Evolutionary conservation across 2,329 filamentous ascomycete genomes (phyloP).

Genomic region (Diaporthe sp.): DNA sequence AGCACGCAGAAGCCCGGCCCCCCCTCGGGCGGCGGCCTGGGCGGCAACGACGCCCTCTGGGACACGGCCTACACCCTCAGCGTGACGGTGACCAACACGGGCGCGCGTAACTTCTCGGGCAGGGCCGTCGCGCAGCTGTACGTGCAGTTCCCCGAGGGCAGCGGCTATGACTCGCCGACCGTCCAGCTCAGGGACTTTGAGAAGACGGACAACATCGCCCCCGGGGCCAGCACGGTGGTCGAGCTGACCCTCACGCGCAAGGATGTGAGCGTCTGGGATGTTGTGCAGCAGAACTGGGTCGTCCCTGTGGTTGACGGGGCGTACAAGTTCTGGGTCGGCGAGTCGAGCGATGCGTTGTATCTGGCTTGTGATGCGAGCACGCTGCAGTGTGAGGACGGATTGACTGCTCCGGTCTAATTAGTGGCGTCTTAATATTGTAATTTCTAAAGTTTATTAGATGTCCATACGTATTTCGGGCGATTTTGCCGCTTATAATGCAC

Average conservation of each 20-base stretch:
- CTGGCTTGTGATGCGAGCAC: constrained; percentile 56
- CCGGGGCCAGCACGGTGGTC: constrained; percentile 48
- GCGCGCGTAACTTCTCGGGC: constrained; percentile 44
- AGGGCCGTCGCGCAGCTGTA: constrained; percentile 51
- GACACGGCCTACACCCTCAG: constrained; percentile 59
- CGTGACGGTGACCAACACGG: constrained; percentile 63
- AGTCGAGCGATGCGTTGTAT: constrained; percentile 54
- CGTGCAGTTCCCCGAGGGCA: constrained; percentile 48
- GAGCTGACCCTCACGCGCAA: constrained; percentile 53
- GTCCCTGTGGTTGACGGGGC: constrained; percentile 54
- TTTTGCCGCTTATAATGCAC: not conserved
- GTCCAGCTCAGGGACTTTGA: constrained; percentile 53
- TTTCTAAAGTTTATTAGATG: not conserved
- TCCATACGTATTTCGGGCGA: not conserved
- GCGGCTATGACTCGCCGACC: constrained; percentile 48
- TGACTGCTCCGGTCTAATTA: constrained; percentile 50
- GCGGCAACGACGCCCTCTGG: constrained; percentile 74
- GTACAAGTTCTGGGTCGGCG: constrained; percentile 60
- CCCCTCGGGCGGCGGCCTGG: constrained; percentile 71
- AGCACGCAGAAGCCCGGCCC: constrained; percentile 52
- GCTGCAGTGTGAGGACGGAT: constrained; percentile 50
- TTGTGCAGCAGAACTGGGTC: constrained; percentile 61
- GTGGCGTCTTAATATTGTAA: not conserved
- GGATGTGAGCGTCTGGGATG: constrained; percentile 64
- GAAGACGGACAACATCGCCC: constrained; percentile 48